Evolutionary conservation across 139 green algal species (phyloP), one percentile per base, ranked within the genome.

Genomic region (Tetradesmus lagerheimii): DNA sequence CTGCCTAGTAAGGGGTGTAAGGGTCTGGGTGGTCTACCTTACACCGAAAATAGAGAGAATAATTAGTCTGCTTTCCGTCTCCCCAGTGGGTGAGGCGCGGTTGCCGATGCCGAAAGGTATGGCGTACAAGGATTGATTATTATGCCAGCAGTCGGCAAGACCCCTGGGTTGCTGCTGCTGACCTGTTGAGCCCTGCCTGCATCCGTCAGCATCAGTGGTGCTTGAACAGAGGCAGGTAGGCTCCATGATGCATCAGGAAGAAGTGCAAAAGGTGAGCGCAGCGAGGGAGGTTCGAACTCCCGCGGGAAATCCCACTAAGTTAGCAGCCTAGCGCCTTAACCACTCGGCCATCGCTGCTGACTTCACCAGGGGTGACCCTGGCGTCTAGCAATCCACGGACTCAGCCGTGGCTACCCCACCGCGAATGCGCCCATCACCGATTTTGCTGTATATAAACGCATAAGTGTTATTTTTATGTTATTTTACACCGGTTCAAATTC

Each of bases 281-380:
- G 77, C 77, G 77, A 83, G 77, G 77, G 77, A 83, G 77, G 77
- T 83, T 83, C 77, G 77, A 83, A 83, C 77, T 83, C 77, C 77
- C 77, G 77, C 77, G 77, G 77, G 77, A 83, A 83, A 83, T 83
- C 77, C 77, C 77, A 83, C 77, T 43, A 83, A 83, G 77, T 83
- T 83, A 83, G 77, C 77, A 83, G 77, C 77, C 77, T 83, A 43
- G 77, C 77, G 41, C 77, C 77, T 83, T 83, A 83, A 83, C 77
- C 77, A 83, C 77, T 83, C 77, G 77, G 77, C 77, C 77, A 83
- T 83, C 77, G 77, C 77, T 83, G 77, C 77, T 50, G 34, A 34
- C 37, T 71, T 71, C 57, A 71, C 57, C 57, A 71, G 57, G 57
- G 57, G 57, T n/a, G 57, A 71, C 57, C 57, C 57, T 71, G 57